Evolutionary conservation across 2,329 filamentous ascomycete genomes (phyloP), one percentile per base, ranked within the genome.

Genomic region (Didymellaceae sp.): DNA sequence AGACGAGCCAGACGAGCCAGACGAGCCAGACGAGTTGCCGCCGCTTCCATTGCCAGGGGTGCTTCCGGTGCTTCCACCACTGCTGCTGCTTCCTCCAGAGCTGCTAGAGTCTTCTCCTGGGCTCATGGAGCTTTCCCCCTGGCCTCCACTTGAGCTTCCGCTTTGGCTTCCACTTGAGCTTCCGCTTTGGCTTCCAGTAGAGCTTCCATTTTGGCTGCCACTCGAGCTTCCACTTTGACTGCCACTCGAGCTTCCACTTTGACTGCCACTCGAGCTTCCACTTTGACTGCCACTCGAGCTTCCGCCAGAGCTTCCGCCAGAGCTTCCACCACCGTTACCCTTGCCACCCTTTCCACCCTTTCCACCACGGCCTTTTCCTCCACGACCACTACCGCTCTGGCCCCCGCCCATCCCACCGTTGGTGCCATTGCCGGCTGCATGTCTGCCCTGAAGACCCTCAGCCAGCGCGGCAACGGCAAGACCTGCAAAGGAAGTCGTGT

Each of bases 361-460:
- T 17, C 10, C 8, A 13, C 32, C 30, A 17, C 14, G 9, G 14
- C 30, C 30, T 16, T 18, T 33, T 33, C 21, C 34, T 20, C 28
- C 28, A 9, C n/a, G 5, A 6, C 5, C 18, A 20, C 20, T 31
- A 7, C 17, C 10, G 9, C 30, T 31, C 11, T 18, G 26, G 11
- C 21, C 22, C n/a, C 34, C 33, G 6, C 26, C 26, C 13, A 32
- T 44, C 9, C 26, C 34, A 4, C 21, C 16, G 2, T 14, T 16
- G 9, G 35, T 51, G 1, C 9, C 18, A 14, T 51, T 51, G 2
- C 18, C 35, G 10, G 28, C 24, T 35, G 35, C 24, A 16, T 41
- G 41, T 28, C 43, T 45, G 28, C n/a, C 18, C 22, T 45, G 34
- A 16, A 45, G 30, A 22, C 30, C 22, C 25, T 22, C 41, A 13